Evolutionary conservation across 176 grass and related monocot species (phyloP), one percentile per base, ranked within the genome.

Genomic region (Avena atlantica): DNA sequence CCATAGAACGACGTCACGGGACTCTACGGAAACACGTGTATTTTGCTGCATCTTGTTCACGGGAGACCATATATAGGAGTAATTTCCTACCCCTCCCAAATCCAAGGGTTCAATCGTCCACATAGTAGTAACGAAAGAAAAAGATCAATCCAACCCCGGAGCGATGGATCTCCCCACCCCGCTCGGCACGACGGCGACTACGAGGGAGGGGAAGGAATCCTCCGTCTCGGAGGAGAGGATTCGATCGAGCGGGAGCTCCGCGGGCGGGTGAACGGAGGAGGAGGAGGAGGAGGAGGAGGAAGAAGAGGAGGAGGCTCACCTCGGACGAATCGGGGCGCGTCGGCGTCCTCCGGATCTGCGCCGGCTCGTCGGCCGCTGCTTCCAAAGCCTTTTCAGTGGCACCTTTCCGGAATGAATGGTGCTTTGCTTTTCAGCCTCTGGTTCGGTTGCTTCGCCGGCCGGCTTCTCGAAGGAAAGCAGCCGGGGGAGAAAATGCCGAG

Each of bases 291-390:
- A 24, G 4, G 50, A 52, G 49, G 14, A 34, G 31, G 31, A 34
- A 34, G 31, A 34, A 34, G 31, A 34, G 31, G 31, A 34, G 74
- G 20, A 36, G 17, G 13, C 48, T 76, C 73, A 76, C 74, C 51
- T 77, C 4, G 19, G 69, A 36, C 6, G 24, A 12, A 20, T 9
- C 50, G 50, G 5, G 73, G 25, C 1, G 73, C 49, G 74, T 11
- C 42, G 11, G 44, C 24, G 19, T 71, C 37, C 74, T 71, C 37
- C 74, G 74, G 74, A 77, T 77, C 74, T 77, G 74, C 74, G 27
- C 16, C 50, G 50, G 74, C 73, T 31, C 73, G 48, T n/a, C 36
- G 66, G 64, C 52, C 72, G 47, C n/a, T 29, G 72, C 72, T 74
- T 21, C 71, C 71, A 50, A 51, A 9, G 71, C 23, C 53, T 53